A percentile compares a stretch with the other conserved stretches of the same genome.
These are phyloP conservation scores for Blastobotrys arbuscula DNA, from an alignment of 1,139 yeast species.

Conservation along the genomic window DNA sequence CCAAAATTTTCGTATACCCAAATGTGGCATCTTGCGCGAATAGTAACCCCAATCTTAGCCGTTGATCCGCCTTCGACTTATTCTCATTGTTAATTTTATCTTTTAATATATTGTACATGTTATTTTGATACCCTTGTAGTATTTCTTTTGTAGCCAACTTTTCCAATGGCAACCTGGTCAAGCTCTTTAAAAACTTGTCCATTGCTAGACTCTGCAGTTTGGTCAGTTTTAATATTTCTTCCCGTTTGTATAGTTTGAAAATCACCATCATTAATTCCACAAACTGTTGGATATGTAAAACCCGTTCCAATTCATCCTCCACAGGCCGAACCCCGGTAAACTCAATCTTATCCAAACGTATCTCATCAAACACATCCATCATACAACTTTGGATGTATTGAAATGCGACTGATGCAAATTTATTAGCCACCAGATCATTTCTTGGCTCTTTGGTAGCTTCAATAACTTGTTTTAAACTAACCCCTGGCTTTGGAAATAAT, in stretches of 20 bases:
- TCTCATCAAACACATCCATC: slow-evolving; percentile 6
- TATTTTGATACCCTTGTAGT: background rate
- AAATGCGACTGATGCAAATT: slow-evolving; percentile 6
- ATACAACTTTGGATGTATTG: slow-evolving; percentile 6
- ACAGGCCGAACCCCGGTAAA: slow-evolving; percentile 1
- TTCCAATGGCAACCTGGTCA: background rate
- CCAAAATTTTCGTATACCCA: slow-evolving; percentile 1
- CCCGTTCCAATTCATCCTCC: background rate
- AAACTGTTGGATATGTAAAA: slow-evolving; percentile 2
- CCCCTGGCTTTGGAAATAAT: background rate
- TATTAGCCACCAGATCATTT: background rate
- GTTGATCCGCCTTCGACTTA: background rate
- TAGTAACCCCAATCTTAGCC: background rate
- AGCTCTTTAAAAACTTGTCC: slow-evolving; percentile 1
- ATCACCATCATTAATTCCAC: background rate
- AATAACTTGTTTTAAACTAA: background rate
- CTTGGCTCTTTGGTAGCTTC: background rate
- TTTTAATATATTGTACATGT: background rate
- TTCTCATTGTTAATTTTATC: slow-evolving; percentile 1
- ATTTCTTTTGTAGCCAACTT: background rate
- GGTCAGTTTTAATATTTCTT: slow-evolving; percentile 1
- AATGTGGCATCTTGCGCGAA: slow-evolving; percentile 4
- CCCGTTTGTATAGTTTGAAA: slow-evolving; percentile 1
- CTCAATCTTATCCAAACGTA: background rate
- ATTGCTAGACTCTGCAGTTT: background rate